Evolutionary conservation across 148 eudicot species (phyloP), one percentile per base, ranked within the genome.

Genomic region (Cornus controversa): DNA sequence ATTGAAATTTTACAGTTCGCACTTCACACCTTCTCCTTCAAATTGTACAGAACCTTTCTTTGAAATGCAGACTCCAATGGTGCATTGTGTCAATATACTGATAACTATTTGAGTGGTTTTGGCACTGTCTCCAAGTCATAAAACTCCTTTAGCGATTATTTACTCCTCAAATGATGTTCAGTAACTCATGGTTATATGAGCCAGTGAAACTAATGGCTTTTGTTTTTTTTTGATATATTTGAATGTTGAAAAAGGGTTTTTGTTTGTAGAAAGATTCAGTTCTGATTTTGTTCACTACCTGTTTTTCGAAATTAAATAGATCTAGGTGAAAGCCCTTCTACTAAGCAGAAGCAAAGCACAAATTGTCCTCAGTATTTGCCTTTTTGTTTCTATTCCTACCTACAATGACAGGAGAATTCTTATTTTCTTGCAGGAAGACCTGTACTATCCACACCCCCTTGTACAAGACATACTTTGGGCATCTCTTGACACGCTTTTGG

Each of bases 371-470:
- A 13, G 42, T 16, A 15, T n/a, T 37, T n/a, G n/a, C 63, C 4
- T 42, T 25, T 66, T 34, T 36, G 25, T 67, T 79, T 28, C 37
- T 40, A 5, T 50, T 13, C 57, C 57, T 50, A 50, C 57, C 57
- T 50, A 50, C 20, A 16, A 60, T 20, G 64, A 18, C 4, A 50
- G 57, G 16, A 60, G 10, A 23, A 57, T 58, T 67, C 60, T 82
- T 67, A 53, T 71, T 27, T 77, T 69, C 53, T 47, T 85, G 83
- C 91, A 96, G 99, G 99, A 96, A 90, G 99, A 96, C 79, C 92
- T 96, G 74, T 96, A 96, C 87, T 93, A 96, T 82, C 97, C 97
- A 67, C 99, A 96, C 70, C 97, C 99, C 71, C 79, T 89, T 69
- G 79, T 92, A 67, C 99, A 96, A 80, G 98, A 96, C 82, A 75